phyloP scores from a whole-genome alignment of 495 filamentous ascomycete species.

The Neurospora intermedia region DNA sequence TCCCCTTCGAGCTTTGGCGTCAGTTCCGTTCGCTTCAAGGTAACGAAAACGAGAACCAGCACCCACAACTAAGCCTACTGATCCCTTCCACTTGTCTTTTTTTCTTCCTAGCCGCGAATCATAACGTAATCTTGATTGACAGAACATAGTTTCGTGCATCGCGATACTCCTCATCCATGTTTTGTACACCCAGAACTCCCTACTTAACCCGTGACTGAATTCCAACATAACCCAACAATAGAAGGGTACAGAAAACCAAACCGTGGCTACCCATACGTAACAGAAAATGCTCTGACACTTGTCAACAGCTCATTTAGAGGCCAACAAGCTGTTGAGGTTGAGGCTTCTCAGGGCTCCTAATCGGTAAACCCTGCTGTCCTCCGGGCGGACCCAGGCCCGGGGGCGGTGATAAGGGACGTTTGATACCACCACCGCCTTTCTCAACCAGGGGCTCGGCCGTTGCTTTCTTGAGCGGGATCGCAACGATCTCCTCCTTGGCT shows the following conservation, averaged over 20 bases:
- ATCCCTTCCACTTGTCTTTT: background rate
- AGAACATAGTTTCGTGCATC: background rate
- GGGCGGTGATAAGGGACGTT: background rate
- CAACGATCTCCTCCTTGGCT: slow-evolving; percentile 21
- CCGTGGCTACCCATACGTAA: background rate
- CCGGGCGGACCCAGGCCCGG: background rate
- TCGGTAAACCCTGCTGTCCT: background rate
- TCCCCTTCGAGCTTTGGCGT: background rate
- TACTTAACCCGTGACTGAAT: background rate
- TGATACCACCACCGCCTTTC: background rate
- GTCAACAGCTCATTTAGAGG: background rate
- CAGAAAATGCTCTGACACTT: background rate
- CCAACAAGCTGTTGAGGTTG: background rate
- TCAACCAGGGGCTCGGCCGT: background rate
- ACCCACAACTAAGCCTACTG: background rate
- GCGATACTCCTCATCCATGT: background rate
- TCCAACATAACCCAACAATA: background rate
- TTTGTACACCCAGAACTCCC: background rate
- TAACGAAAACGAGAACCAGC: background rate
- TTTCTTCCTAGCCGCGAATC: background rate
- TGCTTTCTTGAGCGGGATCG: slow-evolving; percentile 3
- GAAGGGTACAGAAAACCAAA: background rate
- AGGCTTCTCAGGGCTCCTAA: background rate
- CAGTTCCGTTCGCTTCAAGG: background rate
- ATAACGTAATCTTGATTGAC: background rate